Conservation (phyloP, 345 rosid species). For the Psidium friedrichsthalianum region DNA sequence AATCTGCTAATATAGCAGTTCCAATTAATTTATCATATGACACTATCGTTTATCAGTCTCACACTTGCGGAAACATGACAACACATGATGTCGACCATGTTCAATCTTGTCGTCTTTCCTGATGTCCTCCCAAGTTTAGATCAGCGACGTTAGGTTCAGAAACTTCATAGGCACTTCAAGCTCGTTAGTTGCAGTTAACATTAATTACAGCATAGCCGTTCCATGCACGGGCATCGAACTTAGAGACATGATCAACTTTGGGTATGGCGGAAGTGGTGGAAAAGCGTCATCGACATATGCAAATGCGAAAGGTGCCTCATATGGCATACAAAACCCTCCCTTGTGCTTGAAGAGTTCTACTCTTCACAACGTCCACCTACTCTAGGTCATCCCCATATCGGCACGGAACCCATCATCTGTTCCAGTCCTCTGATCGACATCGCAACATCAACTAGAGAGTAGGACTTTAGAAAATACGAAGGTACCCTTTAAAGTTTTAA, state of each 20-base stretch:
- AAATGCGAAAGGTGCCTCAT: conserved; percentile 4
- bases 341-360: neutral
- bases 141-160: conserved; percentile 1
- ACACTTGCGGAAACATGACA: neutral
- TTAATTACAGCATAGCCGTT: conserved; percentile 3
- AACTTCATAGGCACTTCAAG: conserved; percentile 7
- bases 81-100: neutral
- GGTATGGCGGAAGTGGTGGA: neutral
- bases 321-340: conserved; percentile 9
- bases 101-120: neutral
- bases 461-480: neutral
- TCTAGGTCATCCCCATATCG: neutral
- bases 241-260: conserved; percentile 5
- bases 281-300: neutral
- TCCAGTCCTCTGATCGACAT: neutral
- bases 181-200: conserved; percentile 2
- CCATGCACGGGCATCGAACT: conserved; percentile 10
- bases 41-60: neutral
- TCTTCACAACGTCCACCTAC: neutral
- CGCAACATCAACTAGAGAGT: neutral
- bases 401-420: neutral
- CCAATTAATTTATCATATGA: neutral
- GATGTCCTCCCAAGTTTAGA: conserved; percentile 1
- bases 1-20: neutral
- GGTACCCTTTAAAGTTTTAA: neutral